Evolutionary conservation across 73 alveolate genomes (phyloP).

Genomic region (Durusdinium trenchii): DNA sequence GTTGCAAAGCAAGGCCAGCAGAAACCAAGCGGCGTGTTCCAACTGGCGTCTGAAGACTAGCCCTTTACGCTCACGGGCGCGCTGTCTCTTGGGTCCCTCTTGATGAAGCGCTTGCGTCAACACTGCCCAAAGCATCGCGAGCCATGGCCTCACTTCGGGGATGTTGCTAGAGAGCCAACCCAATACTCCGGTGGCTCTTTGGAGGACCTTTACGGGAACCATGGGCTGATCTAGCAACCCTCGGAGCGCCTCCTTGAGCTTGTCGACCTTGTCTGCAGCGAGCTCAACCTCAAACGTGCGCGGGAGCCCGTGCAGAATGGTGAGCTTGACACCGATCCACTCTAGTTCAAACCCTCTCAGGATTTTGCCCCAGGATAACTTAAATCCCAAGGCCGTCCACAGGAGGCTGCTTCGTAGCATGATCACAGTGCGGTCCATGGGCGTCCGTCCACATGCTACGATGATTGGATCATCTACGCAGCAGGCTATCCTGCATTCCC

Average conservation of each 20-base stretch:
- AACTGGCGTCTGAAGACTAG: background rate
- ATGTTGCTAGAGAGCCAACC: background rate
- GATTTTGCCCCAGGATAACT: background rate
- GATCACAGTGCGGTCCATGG: background rate
- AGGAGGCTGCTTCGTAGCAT: background rate
- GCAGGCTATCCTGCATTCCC: too few species aligned
- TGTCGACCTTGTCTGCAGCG: background rate
- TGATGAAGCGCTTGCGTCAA: background rate
- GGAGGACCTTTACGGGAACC: background rate
- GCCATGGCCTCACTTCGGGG: background rate
- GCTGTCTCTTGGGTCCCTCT: background rate
- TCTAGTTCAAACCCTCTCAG: background rate
- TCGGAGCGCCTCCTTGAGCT: background rate
- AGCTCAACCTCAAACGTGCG: too few species aligned
- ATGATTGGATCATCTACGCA: too few species aligned
- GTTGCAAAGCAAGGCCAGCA: background rate
- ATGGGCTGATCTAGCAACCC: background rate
- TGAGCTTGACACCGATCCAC: background rate
- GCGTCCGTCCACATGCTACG: background rate
- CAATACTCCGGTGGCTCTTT: background rate
- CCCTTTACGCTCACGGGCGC: background rate
- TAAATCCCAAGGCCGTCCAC: background rate
- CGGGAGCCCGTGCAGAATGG: too few species aligned
- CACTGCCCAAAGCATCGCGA: slow-evolving; percentile 18
- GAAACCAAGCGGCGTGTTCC: background rate